Evolutionary conservation across 2,329 filamentous ascomycete genomes (phyloP).

Genomic region (Nemania sp.): DNA sequence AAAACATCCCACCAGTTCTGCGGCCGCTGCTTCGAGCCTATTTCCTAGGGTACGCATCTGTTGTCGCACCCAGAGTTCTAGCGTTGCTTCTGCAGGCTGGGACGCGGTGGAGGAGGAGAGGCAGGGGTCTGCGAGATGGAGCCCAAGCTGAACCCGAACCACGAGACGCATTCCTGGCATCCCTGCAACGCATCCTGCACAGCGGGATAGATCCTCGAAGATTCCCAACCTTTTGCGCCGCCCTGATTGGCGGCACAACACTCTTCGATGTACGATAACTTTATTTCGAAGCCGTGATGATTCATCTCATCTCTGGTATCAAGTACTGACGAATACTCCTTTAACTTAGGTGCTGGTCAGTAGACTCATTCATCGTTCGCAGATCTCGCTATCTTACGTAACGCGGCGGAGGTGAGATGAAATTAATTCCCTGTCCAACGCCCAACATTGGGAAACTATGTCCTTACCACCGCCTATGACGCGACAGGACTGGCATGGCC

Average conservation of each 20-base stretch:
- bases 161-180: slow-evolving; percentile 40
- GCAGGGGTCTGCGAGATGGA: slow-evolving; percentile 36
- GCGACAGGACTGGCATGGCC: slow-evolving; percentile 3
- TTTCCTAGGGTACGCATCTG: slow-evolving; percentile 63
- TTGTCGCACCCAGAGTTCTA: slow-evolving; percentile 60
- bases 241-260: slow-evolving; percentile 62
- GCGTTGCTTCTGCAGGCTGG: slow-evolving; percentile 58
- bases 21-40: slow-evolving; percentile 64
- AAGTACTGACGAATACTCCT: slow-evolving; percentile 22
- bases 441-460: neutral
- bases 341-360: slow-evolving; percentile 33
- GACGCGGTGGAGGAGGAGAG: slow-evolving; percentile 44
- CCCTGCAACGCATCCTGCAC: slow-evolving; percentile 49
- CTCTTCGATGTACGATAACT: slow-evolving; percentile 57
- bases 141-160: slow-evolving; percentile 29
- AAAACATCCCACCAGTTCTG: slow-evolving; percentile 53
- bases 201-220: slow-evolving; percentile 59
- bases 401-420: slow-evolving; percentile 42
- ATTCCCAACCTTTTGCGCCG: slow-evolving; percentile 67
- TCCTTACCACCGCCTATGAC: neutral
- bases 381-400: slow-evolving; percentile 31
- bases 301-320: neutral
- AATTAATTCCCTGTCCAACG: slow-evolving; percentile 1
- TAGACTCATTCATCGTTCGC: slow-evolving; percentile 33
- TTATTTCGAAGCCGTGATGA: neutral